Evolutionary conservation across 2,329 filamentous ascomycete species (phyloP), one percentile per base, ranked within the genome.

Genomic region (Fusarium domesticum): DNA sequence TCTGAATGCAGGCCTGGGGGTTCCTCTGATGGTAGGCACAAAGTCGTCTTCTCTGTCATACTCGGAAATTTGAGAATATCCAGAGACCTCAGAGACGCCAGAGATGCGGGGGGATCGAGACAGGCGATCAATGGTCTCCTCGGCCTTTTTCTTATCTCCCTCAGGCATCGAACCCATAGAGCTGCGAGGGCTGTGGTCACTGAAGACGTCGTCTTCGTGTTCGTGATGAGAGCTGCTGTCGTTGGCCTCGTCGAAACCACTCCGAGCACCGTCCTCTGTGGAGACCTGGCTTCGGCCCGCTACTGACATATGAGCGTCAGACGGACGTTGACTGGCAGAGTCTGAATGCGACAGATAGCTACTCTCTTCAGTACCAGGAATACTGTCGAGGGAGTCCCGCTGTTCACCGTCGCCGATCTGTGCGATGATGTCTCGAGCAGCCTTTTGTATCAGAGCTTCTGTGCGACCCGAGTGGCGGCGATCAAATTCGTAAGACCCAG

Each of bases 1-100:
- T 37, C 84, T 76, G 62, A 89, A 89, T 1, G 80, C 76, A 5
- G 82, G 78, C 3, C 85, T 77, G 7, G 76, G 74, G 6, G 77
- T 79, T 6, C 75, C 74, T 41, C 83, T 77, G 17, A 76, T 70
- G n/a, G 77, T 78, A 2, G 77, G 72, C 2, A 75, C 56, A 47
- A 78, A 78, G 14, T 75, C 69, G 1, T 74, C 70, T 10, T 70
- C 67, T 6, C 57, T 56, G 3, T 73, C 67, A 39, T 70, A 74
- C 42, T 75, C 70, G 12, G 76, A 78, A 32, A 80, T 68, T 12
- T 28, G 23, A 3, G 23, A 28, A 12, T 28, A 28, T 31, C 74
- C 73, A 0, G 78, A 80, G 36, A 80, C 71, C 15, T 70, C 70
- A 14, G 76, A 78, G 34, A 80, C 67, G 36, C 75, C 73, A 0